Evolutionary conservation across 2,329 filamentous ascomycete species (phyloP).

Genomic region (Geosmithia putterillii): DNA sequence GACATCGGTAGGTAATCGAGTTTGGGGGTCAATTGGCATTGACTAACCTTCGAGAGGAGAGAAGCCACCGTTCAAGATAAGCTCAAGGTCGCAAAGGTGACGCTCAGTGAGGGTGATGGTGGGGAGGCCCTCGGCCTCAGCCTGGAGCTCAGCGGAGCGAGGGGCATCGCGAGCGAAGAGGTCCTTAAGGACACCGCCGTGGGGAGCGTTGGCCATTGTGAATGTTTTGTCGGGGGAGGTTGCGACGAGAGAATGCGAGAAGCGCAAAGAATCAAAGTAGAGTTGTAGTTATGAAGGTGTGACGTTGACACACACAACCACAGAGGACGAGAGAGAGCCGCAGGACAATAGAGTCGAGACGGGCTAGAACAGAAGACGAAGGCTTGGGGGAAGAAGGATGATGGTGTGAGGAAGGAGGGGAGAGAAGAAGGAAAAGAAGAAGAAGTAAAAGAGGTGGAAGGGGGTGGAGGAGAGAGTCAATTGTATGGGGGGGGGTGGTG

Average conservation of each 20-base stretch:
- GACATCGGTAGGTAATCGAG: neutral
- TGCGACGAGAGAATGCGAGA: no score
- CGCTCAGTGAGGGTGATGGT: slow-evolving; percentile 80
- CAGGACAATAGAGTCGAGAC: no score
- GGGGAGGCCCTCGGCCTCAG: slow-evolving; percentile 77
- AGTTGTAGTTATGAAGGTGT: no score
- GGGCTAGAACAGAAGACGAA: no score
- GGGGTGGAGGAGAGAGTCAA: neutral
- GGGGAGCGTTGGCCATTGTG: slow-evolving; percentile 58
- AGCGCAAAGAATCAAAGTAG: no score
- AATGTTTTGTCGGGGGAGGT: neutral
- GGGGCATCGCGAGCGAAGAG: slow-evolving; percentile 86
- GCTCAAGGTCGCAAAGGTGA: slow-evolving; percentile 93
- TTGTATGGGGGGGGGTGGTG: no score
- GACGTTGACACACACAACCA: no score
- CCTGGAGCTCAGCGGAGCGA: slow-evolving; percentile 63
- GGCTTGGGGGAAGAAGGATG: neutral
- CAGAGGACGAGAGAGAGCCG: no score
- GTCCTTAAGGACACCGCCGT: slow-evolving; percentile 96
- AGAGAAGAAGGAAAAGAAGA: neutral
- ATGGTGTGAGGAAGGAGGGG: neutral
- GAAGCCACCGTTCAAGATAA: slow-evolving; percentile 96
- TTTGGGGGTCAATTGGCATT: neutral
- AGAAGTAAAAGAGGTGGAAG: neutral
- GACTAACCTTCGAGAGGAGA: slow-evolving; percentile 85